Conservation (phyloP, 2,329 filamentous ascomycete genomes). For the Cytospora schulzeri region DNA sequence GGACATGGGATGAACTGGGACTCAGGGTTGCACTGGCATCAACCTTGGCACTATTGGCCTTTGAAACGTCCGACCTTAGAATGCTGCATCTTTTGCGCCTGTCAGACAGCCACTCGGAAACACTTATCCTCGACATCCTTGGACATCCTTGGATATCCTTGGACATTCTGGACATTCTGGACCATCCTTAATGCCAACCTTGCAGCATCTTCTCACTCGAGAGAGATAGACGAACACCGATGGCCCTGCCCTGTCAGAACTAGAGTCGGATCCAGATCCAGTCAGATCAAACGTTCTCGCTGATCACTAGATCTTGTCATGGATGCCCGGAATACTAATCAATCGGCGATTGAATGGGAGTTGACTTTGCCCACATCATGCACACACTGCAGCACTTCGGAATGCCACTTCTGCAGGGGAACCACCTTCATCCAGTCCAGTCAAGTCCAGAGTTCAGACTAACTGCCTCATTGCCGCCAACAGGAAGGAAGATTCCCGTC, state of each 20-base stretch:
- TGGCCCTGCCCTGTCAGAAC: no score
- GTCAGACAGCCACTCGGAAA: slow-evolving; percentile 15
- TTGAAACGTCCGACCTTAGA: slow-evolving; percentile 17
- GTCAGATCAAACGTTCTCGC: no score
- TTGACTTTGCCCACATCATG: neutral
- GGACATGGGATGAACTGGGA: neutral
- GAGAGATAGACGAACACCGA: no score
- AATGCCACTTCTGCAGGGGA: slow-evolving; percentile 18
- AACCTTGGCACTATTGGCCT: neutral
- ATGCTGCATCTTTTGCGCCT: slow-evolving; percentile 4
- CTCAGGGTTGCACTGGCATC: neutral
- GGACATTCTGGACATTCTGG: no score
- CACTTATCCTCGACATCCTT: no score
- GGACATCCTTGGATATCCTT: no score
- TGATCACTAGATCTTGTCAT: neutral
- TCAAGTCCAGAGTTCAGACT: no score
- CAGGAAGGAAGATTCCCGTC: slow-evolving; percentile 3
- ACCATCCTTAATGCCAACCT: no score
- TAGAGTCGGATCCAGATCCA: no score
- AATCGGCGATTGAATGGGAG: neutral
- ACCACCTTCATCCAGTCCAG: no score
- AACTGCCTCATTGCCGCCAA: slow-evolving; percentile 6
- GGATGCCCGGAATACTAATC: neutral
- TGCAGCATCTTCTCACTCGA: no score
- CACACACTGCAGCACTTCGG: no score